These are phyloP conservation scores for Auricularia auricula-judae DNA, from an alignment of 768 basidiomycete genomes.

Conservation along the genomic window DNA sequence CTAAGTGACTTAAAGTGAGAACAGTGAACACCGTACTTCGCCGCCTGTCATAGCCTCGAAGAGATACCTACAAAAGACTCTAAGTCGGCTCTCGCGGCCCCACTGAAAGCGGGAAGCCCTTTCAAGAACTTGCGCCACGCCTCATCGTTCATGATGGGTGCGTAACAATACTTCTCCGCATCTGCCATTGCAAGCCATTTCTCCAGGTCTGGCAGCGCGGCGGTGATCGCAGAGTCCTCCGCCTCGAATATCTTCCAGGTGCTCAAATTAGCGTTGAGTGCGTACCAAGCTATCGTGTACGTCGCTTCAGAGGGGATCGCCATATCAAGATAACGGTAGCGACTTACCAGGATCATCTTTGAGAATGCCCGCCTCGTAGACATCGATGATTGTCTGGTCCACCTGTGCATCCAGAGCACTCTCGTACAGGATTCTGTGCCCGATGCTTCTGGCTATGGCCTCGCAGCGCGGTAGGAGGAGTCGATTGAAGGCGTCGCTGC, in stretches of 20 bases:
- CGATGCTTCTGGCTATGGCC: conserved; percentile 25
- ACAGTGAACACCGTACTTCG: no score
- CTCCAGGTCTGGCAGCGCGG: background rate
- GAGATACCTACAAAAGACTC: no score
- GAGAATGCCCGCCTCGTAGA: background rate
- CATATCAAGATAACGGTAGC: background rate
- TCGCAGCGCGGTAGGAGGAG: conserved; percentile 48
- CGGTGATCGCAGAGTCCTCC: background rate
- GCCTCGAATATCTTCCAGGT: background rate
- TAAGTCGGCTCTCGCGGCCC: no score
- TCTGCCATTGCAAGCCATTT: background rate
- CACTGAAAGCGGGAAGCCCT: no score
- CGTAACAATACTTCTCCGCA: background rate
- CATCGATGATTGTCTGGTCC: background rate
- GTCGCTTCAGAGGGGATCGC: background rate
- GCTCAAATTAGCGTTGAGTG: background rate
- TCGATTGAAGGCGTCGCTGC: conserved; percentile 39
- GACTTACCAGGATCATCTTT: background rate
- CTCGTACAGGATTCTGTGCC: conserved; percentile 20
- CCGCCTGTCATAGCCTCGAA: no score
- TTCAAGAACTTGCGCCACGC: background rate
- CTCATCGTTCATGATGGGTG: background rate
- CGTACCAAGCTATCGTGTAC: background rate
- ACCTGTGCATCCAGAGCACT: conserved; percentile 11
- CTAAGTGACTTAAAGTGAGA: no score